Percentiles rank a stretch among this genome's conserved stretches.
Conservation (phyloP, 441 rosid genomes). For the Melastoma candidum region DNA sequence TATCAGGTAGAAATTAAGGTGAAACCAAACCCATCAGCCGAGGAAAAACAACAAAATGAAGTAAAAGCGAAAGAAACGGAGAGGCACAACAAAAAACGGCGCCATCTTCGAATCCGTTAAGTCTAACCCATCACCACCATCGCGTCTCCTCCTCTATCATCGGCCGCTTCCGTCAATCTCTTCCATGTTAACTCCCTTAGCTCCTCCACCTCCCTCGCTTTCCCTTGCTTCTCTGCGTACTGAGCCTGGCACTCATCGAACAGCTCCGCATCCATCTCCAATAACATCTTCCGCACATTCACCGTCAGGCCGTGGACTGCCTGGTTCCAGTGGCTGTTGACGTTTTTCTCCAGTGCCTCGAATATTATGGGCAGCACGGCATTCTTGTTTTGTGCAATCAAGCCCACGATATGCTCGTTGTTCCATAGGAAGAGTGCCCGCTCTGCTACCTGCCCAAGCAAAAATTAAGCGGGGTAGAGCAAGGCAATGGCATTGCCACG, state of each 20-base stretch:
- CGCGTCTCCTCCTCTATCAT: slow-evolving; percentile 41
- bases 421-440: slow-evolving; percentile 93
- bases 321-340: slow-evolving; percentile 74
- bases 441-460: slow-evolving; percentile 69
- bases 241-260: slow-evolving; percentile 69
- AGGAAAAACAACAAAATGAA: too few relatives aligned
- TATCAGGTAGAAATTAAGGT: too few relatives aligned
- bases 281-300: slow-evolving; percentile 73
- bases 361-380: slow-evolving; percentile 66
- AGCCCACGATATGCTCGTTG: slow-evolving; percentile 70
- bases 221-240: slow-evolving; percentile 50
- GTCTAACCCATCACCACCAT: slow-evolving; percentile 47
- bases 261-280: slow-evolving; percentile 75
- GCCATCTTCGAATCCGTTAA: too few relatives aligned
- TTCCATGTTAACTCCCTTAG: slow-evolving; percentile 69
- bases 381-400: slow-evolving; percentile 65
- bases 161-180: slow-evolving; percentile 67
- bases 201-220: slow-evolving; percentile 59
- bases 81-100: too few relatives aligned
- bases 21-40: too few relatives aligned
- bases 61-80: too few relatives aligned
- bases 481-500: too few relatives aligned
- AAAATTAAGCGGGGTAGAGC: not conserved
- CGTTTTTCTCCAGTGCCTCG: slow-evolving; percentile 73
- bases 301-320: slow-evolving; percentile 77